Evolutionary conservation across 306 rosid genomes (phyloP).

Genomic region (Quercus wislizeni): DNA sequence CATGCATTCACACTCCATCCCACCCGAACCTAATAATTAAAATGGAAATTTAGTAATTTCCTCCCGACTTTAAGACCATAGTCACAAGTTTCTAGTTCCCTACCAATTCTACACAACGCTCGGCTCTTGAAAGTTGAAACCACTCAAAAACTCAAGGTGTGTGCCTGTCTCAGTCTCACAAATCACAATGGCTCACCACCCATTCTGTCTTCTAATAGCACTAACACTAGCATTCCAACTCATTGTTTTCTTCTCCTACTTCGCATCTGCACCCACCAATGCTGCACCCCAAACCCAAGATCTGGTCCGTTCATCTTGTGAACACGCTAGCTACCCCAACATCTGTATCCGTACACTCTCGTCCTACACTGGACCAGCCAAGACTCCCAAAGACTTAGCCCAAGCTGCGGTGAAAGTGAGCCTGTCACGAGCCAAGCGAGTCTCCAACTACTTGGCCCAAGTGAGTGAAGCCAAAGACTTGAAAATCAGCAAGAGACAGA

Average conservation of each 20-base stretch:
- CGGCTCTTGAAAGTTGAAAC: background rate
- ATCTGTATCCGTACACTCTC: slow-evolving; percentile 71
- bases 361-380: slow-evolving; percentile 34
- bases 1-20: too few relatives aligned
- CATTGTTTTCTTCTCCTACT: background rate
- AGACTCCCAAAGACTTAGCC: slow-evolving; percentile 57
- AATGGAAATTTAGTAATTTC: background rate
- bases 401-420: slow-evolving; percentile 61
- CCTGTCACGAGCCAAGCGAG: slow-evolving; percentile 44
- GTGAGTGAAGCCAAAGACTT: background rate
- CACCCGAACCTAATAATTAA: background rate
- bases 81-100: background rate
- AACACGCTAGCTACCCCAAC: slow-evolving; percentile 66
- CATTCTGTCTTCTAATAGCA: background rate
- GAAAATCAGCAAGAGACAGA: slow-evolving; percentile 21
- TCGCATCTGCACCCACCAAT: slow-evolving; percentile 18
- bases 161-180: background rate
- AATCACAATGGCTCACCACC: slow-evolving; percentile 22
- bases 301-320: slow-evolving; percentile 61
- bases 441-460: slow-evolving; percentile 38
- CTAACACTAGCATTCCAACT: background rate
- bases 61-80: background rate
- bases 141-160: background rate
- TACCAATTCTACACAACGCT: background rate
- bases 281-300: slow-evolving; percentile 18